Base-by-base conservation (phyloP, 805 yeast species). In the Wickerhamiella nectarea region DNA sequence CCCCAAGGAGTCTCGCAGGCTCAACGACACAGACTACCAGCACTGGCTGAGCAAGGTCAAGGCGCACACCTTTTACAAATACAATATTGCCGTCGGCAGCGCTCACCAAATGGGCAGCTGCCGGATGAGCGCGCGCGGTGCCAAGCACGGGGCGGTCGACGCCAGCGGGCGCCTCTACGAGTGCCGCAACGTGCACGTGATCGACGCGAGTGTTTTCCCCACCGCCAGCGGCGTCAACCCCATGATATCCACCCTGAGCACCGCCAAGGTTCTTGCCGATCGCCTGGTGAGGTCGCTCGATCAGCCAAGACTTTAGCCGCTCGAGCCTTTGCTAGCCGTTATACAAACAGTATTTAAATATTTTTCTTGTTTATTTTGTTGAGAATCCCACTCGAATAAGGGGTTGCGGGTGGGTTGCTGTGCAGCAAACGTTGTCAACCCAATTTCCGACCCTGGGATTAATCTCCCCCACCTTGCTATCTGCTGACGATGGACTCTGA, bases 51-150 rank as follows among this genome's bases (percentile, higher is more conserved):
- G 34, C 12, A 44, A 46, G 17, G 60, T 59, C 8, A 43, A 39
- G 14, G 58, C 55, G 9, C 38, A 26, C 2, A 31, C 34, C 12
- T 48, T 54, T 36, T 52, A 56, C 12, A 5, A 45, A n/a, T 65
- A 52, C 43, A 64, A 63, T 4, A 47, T 63, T 3, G 39, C 56
- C 2, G 57, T 60, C 45, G 76, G 75, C 11, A 59, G 68, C 2
- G 77, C 77, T 12, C 76, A 72, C 55, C 77, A 72, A 54, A 71
- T 72, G 76, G 62, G 69, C 36, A 52, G 69, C 8, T 70, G 75
- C 55, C 62, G 76, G 40, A 70, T 71, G 65, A 45, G 51, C 45
- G 34, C 35, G 24, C 36, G 42, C 36, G 74, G 75, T 7, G 68
- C 75, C 10, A 38, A 46, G 8, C 50, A 64, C 39, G 71, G 72